Evolutionary conservation across 148 eudicot species (phyloP), one percentile per base, ranked within the genome.

Genomic region (Fagopyrum homotropicum): DNA sequence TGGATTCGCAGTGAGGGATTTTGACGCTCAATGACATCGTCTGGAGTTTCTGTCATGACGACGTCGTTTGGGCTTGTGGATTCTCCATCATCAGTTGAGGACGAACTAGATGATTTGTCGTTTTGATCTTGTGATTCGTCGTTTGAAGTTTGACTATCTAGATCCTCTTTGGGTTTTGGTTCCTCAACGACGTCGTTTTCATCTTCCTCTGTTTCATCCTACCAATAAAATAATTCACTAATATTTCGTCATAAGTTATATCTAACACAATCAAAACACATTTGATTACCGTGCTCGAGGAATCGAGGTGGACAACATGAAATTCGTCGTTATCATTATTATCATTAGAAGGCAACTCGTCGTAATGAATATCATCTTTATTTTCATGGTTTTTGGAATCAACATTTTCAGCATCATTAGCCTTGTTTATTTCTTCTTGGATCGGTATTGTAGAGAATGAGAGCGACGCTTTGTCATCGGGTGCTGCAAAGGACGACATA

Each of bases 141-240:
- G 45, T 43, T 29, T 63, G 45, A 44, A 29, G 7, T 29, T 4
- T 15, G 69, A 30, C 45, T 44, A 30, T 16, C 11, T 1, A 4
- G 6, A 6, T 63, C 69, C 16, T 63, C 69, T 29, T 63, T 30
- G 7, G 0, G 4, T 0, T 35, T 29, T 12, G 44, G 69, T 40
- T 43, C 71, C 47, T 66, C 71, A 35, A 66, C 19, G 71, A 40
- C 71, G 47, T 5, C 71, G 71, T 66, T 66, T 66, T 66, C 6
- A 19, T 7, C 47, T 2, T 40, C 46, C 43, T 66, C 71, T 12
- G 44, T 10, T 63, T 66, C 47, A 66, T 66, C 71, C 71, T 66
- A 66, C 47, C 47, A 40, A 66, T 40, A 66, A 1, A 66, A 7
- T 6, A 19, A 1, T 12, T 26, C 66, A 60, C 19, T 19, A 7